Base-by-base conservation (phyloP, 75 land plant species). In the Selaginella moellendorffii region DNA sequence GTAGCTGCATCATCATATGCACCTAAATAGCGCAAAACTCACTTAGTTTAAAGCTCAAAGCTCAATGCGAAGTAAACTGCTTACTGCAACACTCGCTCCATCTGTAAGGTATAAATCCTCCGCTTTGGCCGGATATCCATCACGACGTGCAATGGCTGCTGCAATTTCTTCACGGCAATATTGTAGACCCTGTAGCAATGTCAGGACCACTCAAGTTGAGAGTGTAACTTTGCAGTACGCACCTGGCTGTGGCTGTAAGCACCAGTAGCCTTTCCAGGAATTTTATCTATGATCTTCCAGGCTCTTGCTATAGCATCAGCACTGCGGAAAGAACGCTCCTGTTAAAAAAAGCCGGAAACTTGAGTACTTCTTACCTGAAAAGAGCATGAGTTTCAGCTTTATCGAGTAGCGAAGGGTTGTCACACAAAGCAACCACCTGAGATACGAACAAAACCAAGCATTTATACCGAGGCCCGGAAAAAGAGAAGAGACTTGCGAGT, bases 241-340 rank as follows among this genome's bases (percentile, higher is more conserved):
- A 85, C 98, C 85, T 95, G 89, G 65, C 97, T 95, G 51, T 95
- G 99, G 72, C 98, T 93, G 61, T 93, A 93, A 25, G 98, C 98
- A 53, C 98, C 98, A 54, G 87, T 93, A 8, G 96, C 96, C 59
- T 81, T 78, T 51, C 84, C 87, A 24, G 98, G 98, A 72, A 93
- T 89, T 28, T 74, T 76, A 60, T 82, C 84, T 22, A 93, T 71
- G 23, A 93, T 82, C 56, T 80, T 36, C 77, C 72, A 80, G 65
- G 98, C 90, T 74, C 96, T 84, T 53, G 71, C 69, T 31, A 93
- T 84, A 0, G 98, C 66, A 80, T 93, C 98, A 18, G 90, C 63
- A 79, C 98, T 93, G 78, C 28, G 59, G 24, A 2, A 26, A 1
- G n/a, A 31, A 30, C 5, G 20, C 14, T 5, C n/a, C 26, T 17